A percentile compares a stretch with the other conserved stretches of the same genome.
phyloP scores from a whole-genome alignment of 345 rosid species.

The Moringa oleifera region DNA sequence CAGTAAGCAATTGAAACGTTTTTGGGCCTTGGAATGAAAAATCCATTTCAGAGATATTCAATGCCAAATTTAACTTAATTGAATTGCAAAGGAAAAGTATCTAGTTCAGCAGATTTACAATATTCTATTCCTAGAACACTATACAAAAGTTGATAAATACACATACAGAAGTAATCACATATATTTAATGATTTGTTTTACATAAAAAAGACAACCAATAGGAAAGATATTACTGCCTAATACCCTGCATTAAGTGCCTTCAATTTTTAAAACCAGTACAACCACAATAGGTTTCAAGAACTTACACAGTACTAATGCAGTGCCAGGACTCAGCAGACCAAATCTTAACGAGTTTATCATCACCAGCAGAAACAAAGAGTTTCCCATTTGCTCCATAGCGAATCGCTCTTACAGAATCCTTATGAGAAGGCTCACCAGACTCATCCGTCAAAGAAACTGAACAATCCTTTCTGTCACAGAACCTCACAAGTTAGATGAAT shows the following conservation, averaged over 20 bases:
- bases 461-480: slow-evolving; percentile 37
- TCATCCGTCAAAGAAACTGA: slow-evolving; percentile 60
- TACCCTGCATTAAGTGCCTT: no score
- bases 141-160: no score
- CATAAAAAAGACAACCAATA: no score
- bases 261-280: not conserved
- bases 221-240: no score
- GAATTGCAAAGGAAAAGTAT: not conserved
- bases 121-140: no score
- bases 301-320: slow-evolving; percentile 65
- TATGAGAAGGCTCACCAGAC: slow-evolving; percentile 42
- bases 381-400: slow-evolving; percentile 59
- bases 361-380: slow-evolving; percentile 84
- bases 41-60: not conserved
- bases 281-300: slow-evolving; percentile 9
- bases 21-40: not conserved
- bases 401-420: slow-evolving; percentile 82
- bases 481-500: not conserved
- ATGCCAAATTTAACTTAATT: not conserved
- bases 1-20: no score
- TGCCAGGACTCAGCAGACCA: slow-evolving; percentile 83
- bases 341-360: slow-evolving; percentile 86
- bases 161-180: no score
- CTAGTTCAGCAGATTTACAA: not conserved
- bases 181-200: no score